A percentile compares a stretch with the other conserved stretches of the same genome.
phyloP scores from a whole-genome alignment of 805 yeast genomes.

The Nakazawaea anatomiae region DNA sequence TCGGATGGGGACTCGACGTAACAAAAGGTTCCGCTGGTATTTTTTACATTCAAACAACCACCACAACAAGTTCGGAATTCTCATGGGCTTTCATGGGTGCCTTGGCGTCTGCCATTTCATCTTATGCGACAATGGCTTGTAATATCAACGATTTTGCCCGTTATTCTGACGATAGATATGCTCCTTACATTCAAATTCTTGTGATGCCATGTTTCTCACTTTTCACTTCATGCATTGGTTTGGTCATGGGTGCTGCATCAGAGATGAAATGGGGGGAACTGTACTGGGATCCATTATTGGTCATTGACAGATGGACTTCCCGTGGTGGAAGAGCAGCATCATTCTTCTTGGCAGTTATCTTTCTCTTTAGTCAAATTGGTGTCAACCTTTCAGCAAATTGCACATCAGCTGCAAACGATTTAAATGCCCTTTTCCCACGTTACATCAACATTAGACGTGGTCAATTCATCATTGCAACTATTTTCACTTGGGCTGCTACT shows the following conservation, averaged over 20 bases:
- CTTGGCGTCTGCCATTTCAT: constrained; percentile 25
- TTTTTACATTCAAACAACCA: constrained; percentile 14
- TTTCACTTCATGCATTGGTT: constrained; percentile 13
- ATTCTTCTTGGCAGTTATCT: constrained; percentile 13
- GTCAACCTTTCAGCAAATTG: constrained; percentile 50
- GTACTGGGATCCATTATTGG: constrained; percentile 16
- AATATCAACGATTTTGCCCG: constrained; percentile 33
- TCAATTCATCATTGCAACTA: constrained; percentile 23
- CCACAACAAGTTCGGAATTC: constrained; percentile 17
- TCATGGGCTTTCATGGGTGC: constrained; percentile 20
- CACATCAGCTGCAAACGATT: constrained; percentile 52
- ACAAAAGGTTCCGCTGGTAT: constrained; percentile 19
- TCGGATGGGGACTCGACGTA: constrained; percentile 25
- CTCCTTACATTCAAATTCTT: constrained; percentile 25
- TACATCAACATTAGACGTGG: constrained; percentile 58
- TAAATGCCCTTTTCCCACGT: constrained; percentile 49
- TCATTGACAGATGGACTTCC: constrained; percentile 13
- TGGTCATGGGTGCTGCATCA: constrained; percentile 14
- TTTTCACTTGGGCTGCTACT: constrained; percentile 27
- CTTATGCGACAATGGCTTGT: constrained; percentile 30
- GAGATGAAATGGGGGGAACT: constrained; percentile 13
- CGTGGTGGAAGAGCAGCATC: constrained; percentile 14
- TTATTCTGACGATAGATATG: constrained; percentile 25
- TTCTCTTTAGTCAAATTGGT: constrained; percentile 28
- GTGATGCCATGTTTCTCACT: constrained; percentile 14